Evolutionary conservation across 805 yeast species (phyloP).

Genomic region (Saccharomycopsis babjevae): DNA sequence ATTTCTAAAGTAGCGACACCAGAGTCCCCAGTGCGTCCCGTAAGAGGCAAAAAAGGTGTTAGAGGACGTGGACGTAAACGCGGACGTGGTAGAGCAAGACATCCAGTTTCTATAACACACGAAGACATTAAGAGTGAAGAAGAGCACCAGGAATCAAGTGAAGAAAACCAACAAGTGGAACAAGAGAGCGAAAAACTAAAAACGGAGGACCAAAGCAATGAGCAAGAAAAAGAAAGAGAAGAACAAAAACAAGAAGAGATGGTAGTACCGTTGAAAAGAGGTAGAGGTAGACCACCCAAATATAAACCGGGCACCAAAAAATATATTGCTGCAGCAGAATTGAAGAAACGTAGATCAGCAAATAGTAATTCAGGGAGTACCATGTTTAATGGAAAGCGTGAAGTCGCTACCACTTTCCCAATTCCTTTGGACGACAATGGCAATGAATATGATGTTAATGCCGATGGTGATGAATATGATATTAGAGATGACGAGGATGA

Average conservation of each 20-base stretch:
- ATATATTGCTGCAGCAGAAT: constrained; percentile 5
- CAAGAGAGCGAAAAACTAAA: constrained; percentile 16
- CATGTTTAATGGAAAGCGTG: constrained; percentile 22
- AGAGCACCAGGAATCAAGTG: constrained; percentile 20
- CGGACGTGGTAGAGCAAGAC: constrained; percentile 7
- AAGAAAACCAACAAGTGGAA: constrained; percentile 21
- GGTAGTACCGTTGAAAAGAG: constrained; percentile 19
- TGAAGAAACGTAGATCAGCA: constrained; percentile 18
- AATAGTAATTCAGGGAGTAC: constrained; percentile 24
- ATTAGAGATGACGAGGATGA: constrained; percentile 58
- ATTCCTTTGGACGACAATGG: constrained; percentile 49
- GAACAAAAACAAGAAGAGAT: constrained; percentile 24
- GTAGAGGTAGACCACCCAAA: constrained; percentile 25
- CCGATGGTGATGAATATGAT: constrained; percentile 50
- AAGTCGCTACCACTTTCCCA: constrained; percentile 29
- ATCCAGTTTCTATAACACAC: constrained; percentile 15
- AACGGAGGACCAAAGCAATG: background rate
- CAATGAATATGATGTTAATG: constrained; percentile 38
- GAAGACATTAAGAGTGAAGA: constrained; percentile 21
- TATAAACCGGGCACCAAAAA: constrained; percentile 20
- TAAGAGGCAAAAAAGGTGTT: background rate
- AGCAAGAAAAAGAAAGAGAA: constrained; percentile 1
- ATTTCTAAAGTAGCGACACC: background rate
- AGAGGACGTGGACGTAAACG: constrained; percentile 18
- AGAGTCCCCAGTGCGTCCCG: background rate